Evolutionary conservation across 140 eudicot species (phyloP).

Genomic region (Anethum foeniculum): DNA sequence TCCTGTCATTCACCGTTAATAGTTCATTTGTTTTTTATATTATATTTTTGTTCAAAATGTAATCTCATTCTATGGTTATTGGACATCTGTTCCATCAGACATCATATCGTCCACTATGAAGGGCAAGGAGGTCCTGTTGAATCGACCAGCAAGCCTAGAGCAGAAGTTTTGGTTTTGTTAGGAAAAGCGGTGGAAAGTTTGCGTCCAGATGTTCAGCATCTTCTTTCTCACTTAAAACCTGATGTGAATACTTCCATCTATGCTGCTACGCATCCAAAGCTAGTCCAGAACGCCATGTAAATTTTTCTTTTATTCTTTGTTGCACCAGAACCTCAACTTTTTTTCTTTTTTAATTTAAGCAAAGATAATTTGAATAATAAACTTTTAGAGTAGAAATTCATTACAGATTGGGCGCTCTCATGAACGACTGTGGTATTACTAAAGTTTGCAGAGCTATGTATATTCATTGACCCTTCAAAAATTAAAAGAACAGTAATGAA

Average conservation of each 20-base stretch:
- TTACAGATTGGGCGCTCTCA: not conserved
- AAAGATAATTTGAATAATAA: not conserved
- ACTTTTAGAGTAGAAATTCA: not conserved
- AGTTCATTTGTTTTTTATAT: not conserved
- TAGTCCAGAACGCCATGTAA: constrained; percentile 26
- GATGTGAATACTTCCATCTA: constrained; percentile 53
- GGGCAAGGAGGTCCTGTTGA: constrained; percentile 87
- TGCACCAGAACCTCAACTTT: not conserved
- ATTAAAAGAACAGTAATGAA: not conserved
- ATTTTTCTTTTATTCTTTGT: not conserved
- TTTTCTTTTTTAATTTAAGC: not conserved
- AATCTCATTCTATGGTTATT: not conserved
- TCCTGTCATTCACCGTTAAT: not conserved
- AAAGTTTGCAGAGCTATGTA: not conserved
- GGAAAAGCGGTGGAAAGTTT: constrained; percentile 53
- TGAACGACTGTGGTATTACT: not conserved
- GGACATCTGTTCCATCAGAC: constrained; percentile 26
- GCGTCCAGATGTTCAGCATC: constrained; percentile 65
- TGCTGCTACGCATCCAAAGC: constrained; percentile 56
- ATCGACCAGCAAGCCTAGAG: constrained; percentile 55
- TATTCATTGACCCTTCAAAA: not conserved
- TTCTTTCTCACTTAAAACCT: constrained; percentile 62
- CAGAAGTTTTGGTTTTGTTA: constrained; percentile 54
- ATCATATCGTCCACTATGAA: constrained; percentile 70
- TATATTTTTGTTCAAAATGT: not conserved